These are phyloP conservation scores for Uronychia setigera DNA, from an alignment of 73 alveolate genomes.

Conservation along the genomic window DNA sequence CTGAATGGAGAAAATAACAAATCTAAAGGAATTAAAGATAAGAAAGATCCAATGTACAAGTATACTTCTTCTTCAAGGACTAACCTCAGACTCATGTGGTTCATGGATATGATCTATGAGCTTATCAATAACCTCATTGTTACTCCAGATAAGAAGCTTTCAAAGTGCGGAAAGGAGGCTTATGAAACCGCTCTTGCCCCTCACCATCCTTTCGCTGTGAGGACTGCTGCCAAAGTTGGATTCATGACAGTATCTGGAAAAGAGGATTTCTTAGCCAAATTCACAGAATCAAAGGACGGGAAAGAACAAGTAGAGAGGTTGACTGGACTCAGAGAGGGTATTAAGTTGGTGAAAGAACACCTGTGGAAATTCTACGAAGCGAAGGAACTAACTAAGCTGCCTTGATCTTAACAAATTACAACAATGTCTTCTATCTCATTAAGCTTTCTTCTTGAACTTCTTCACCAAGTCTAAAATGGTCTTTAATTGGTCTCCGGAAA, in stretches of 20 bases:
- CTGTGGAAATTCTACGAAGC: not conserved
- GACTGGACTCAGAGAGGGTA: not conserved
- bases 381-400: not conserved
- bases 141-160: slow-evolving; percentile 38
- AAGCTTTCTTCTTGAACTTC: not conserved
- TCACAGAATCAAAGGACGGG: not conserved
- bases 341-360: not conserved
- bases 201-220: slow-evolving; percentile 81
- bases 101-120: slow-evolving; percentile 42
- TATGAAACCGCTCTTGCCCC: slow-evolving; percentile 75
- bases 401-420: too few species aligned
- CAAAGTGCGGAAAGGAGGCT: slow-evolving; percentile 58
- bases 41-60: slow-evolving; percentile 8
- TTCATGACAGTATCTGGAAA: slow-evolving; percentile 6
- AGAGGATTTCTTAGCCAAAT: not conserved
- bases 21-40: not conserved
- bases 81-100: slow-evolving; percentile 76
- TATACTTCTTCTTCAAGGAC: slow-evolving; percentile 76
- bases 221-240: slow-evolving; percentile 75
- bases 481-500: not conserved
- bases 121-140: slow-evolving; percentile 22
- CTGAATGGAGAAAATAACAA: slow-evolving; percentile 50
- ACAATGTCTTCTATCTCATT: not conserved
- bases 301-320: not conserved
- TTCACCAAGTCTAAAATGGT: not conserved